Conservation (phyloP, 352 stramenopile species). For the Pythium chondricola region DNA sequence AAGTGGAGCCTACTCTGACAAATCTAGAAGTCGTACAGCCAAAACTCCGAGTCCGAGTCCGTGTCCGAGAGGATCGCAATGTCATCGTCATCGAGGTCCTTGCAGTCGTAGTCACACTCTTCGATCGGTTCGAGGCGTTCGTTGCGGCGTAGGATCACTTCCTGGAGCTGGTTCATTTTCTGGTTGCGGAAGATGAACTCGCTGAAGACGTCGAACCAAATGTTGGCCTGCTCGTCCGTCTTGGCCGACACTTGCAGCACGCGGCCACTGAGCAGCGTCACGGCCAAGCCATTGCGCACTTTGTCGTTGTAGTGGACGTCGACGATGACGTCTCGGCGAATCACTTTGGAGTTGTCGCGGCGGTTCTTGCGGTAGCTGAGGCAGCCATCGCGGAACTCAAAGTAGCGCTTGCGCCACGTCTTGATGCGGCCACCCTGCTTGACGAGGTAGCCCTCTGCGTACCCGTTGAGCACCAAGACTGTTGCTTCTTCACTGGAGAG, state of each 20-base stretch:
- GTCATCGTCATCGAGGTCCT: slow-evolving; percentile 1
- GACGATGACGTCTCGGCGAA: slow-evolving; percentile 39
- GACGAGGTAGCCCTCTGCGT: slow-evolving; percentile 58
- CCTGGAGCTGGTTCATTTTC: slow-evolving; percentile 10
- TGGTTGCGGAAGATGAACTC: slow-evolving; percentile 29
- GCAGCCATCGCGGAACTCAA: slow-evolving; percentile 63
- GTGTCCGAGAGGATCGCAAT: slow-evolving; percentile 11
- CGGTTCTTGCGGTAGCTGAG: slow-evolving; percentile 59
- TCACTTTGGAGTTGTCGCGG: slow-evolving; percentile 38
- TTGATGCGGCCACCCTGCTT: slow-evolving; percentile 68
- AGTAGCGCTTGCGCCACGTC: slow-evolving; percentile 76
- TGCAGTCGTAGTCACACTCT: slow-evolving; percentile 7
- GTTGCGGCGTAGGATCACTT: slow-evolving; percentile 7
- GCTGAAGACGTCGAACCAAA: slow-evolving; percentile 59
- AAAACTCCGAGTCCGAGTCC: slow-evolving; percentile 17
- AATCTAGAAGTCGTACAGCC: slow-evolving; percentile 16
- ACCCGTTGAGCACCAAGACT: slow-evolving; percentile 51
- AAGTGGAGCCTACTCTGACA: too few relatives aligned
- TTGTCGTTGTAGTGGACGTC: slow-evolving; percentile 47
- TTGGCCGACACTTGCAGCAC: slow-evolving; percentile 39
- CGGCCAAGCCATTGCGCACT: slow-evolving; percentile 40
- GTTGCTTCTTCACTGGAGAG: slow-evolving; percentile 13
- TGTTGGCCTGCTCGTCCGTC: slow-evolving; percentile 45
- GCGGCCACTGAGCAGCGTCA: slow-evolving; percentile 42
- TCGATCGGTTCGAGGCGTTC: slow-evolving; percentile 11